Evolutionary conservation across 306 rosid species (phyloP), one percentile per base, ranked within the genome.

Genomic region (Hylodesmum podocarpum): DNA sequence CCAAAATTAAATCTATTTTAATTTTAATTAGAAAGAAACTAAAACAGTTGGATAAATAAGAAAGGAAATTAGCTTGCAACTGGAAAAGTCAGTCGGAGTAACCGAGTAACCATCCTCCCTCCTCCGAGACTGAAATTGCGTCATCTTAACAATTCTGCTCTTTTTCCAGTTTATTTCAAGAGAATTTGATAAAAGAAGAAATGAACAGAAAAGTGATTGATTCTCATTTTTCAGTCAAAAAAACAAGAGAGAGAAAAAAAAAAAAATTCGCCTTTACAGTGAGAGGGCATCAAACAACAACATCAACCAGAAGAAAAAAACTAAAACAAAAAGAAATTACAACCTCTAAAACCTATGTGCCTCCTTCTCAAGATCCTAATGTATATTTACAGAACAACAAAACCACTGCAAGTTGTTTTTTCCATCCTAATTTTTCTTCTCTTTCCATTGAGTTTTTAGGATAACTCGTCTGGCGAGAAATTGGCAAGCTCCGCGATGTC

Each of bases 401-500:
- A 65, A 77, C 18, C 6, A 27, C n/a, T n/a, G 4, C 8, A 44
- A 24, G 61, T 72, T 58, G 40, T 84, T 65, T 18, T 72, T 78
- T 74, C 86, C 79, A 73, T 75, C 41, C 57, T 9, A 40, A 15
- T 43, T 12, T 1, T 34, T 6, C 2, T 4, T 46, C 16, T 28
- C 0, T 27, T 10, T 0, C 11, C 18, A 0, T 16, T 47, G 0
- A 12, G 1, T 7, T 14, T 8, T 22, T 46, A 81, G 41, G 25
- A 80, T 28, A 79, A 61, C 27, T 88, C 84, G 7, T 77, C 91
- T 11, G 93, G 49, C 63, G 79, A 43, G 4, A 80, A 87, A 43
- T 53, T 82, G 50, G 92, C 83, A 41, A 94, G 86, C 25, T 88
- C 91, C 8, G 53, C 77, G 53, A 90, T 73, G 63, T 85, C 83